phyloP scores from a whole-genome alignment of 2,329 filamentous ascomycete species.

The Penicillium polonicum region DNA sequence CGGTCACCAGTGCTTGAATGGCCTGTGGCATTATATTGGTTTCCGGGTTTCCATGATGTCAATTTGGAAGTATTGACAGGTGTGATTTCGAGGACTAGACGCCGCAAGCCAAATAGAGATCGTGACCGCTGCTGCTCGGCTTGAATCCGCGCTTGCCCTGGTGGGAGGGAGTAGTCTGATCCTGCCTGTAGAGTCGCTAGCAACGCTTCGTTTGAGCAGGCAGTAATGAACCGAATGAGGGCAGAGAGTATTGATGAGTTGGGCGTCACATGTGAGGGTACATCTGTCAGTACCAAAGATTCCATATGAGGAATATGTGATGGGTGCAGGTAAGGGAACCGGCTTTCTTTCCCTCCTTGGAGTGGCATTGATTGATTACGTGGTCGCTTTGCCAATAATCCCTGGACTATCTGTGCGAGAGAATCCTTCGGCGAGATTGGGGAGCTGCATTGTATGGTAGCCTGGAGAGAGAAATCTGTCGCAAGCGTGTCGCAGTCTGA shows the following conservation, averaged over 20 bases:
- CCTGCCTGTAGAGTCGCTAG: constrained; percentile 54
- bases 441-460: constrained; percentile 20
- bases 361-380: constrained; percentile 31
- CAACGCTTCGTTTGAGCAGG: constrained; percentile 56
- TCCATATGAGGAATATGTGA: constrained; percentile 55
- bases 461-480: not conserved
- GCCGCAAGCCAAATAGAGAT: constrained; percentile 55
- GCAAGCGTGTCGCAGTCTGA: constrained; percentile 5
- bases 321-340: constrained; percentile 50
- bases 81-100: constrained; percentile 57
- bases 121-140: constrained; percentile 52
- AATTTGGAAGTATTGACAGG: constrained; percentile 29
- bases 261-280: constrained; percentile 48
- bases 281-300: constrained; percentile 57
- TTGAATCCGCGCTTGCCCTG: constrained; percentile 51
- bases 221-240: constrained; percentile 55
- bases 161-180: constrained; percentile 60
- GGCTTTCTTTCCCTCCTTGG: constrained; percentile 27
- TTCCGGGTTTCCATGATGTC: constrained; percentile 42
- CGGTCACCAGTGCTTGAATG: constrained; percentile 59
- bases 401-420: constrained; percentile 36
- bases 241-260: constrained; percentile 45
- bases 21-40: constrained; percentile 47
- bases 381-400: constrained; percentile 41
- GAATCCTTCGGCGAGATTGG: constrained; percentile 23